A percentile compares a stretch with the other conserved stretches of the same genome.
These are phyloP conservation scores for Gossypium davidsonii DNA, from an alignment of 441 rosid genomes.

Conservation along the genomic window DNA sequence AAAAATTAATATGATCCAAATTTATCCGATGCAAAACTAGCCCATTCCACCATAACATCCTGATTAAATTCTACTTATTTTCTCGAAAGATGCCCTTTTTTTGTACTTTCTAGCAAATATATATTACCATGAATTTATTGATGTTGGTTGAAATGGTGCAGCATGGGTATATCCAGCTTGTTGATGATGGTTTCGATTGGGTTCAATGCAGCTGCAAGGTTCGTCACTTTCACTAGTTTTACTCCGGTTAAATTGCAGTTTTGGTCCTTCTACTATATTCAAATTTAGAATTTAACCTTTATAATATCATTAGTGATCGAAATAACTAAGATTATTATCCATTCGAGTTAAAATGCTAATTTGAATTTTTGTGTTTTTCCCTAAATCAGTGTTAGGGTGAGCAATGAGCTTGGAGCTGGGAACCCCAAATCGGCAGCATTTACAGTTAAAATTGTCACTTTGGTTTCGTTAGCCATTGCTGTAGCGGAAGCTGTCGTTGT, in stretches of 20 bases:
- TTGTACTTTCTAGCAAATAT: no score
- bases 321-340: no score
- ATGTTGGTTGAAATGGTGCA: conserved; percentile 18
- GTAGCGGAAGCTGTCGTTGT: conserved; percentile 30
- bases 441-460: conserved; percentile 20
- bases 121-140: neutral
- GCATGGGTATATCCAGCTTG: conserved; percentile 53
- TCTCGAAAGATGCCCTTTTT: neutral
- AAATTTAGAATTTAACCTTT: no score
- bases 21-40: no score
- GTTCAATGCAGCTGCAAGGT: conserved; percentile 91
- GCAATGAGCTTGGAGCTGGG: conserved; percentile 48
- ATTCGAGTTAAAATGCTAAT: no score
- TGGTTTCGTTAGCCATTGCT: conserved; percentile 29
- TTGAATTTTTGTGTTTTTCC: neutral
- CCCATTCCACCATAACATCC: no score
- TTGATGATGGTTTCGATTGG: conserved; percentile 76
- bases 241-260: no score
- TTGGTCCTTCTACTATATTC: no score
- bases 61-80: neutral
- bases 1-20: no score
- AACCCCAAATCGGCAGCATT: conserved; percentile 39
- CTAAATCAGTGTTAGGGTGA: conserved; percentile 34
- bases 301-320: no score
- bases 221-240: conserved; percentile 12